Evolutionary conservation across 2,329 filamentous ascomycete genomes (phyloP), one percentile per base, ranked within the genome.

Genomic region (Ophiostoma pallidulum): DNA sequence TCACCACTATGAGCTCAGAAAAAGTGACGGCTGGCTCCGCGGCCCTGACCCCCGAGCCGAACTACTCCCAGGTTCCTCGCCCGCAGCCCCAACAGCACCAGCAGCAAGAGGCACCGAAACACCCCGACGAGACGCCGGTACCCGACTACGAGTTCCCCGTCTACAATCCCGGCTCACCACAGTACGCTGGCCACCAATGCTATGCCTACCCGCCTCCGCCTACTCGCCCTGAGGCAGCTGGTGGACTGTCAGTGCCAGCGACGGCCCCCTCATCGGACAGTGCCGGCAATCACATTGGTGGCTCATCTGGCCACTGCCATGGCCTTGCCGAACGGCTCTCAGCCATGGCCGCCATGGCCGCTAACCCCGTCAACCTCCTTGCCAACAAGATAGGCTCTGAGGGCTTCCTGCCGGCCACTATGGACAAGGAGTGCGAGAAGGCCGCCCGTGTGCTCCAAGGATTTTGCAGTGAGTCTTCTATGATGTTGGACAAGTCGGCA

Each of bases 381-480:
- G 86, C 83, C 14, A 88, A 94, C 66, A 88, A 84, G 65, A 71
- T 94, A 32, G 88, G 88, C n/a, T 67, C 66, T 41, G 88, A 94
- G 64, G 84, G 86, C 19, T 94, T 94, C 65, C 84, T 90, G 76
- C 89, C 89, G 1, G 86, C 84, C 47, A 82, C 83, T 1, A 71
- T 95, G 54, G 89, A 94, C 61, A 88, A 88, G 64, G 90, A 95
- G 68, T 85, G 84, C 57, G 88, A 95, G 65, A 95, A 95, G 69
- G 87, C 88, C 1, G 88, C 89, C 29, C 72, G 86, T 12, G 94
- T 95, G 41, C 64, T 95, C 22, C 78, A 78, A 60, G 85, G 81
- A 53, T 96, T 96, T 65, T 94, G 88, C 71, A 92, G n/a, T n/a
- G n/a, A n/a, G n/a, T n/a, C n/a, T n/a, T n/a, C n/a, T n/a, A n/a